Percentiles rank a stretch among this genome's conserved stretches.
Conservation (phyloP, 148 eudicot species). For the Chenopodium quinoa region DNA sequence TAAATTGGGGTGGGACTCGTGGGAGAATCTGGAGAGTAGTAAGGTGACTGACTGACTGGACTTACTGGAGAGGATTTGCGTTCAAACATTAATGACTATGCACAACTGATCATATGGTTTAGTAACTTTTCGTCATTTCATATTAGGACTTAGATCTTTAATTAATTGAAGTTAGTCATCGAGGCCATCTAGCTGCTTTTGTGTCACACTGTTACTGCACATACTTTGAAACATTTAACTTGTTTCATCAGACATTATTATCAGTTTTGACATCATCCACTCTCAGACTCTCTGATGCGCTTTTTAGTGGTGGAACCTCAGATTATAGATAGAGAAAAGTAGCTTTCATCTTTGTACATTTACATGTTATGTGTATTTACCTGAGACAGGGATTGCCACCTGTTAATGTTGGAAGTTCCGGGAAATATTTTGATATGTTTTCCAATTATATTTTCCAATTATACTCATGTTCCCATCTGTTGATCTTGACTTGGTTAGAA, state of each 20-base stretch:
- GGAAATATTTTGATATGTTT: no score
- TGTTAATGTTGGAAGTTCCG: no score
- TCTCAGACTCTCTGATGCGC: not conserved
- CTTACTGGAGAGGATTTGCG: not conserved
- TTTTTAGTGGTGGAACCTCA: not conserved
- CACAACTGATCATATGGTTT: not conserved
- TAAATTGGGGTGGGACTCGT: not conserved
- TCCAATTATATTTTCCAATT: no score
- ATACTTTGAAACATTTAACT: not conserved
- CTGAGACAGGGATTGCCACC: no score
- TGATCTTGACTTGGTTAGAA: not conserved
- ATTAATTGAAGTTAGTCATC: not conserved
- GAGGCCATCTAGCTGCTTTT: not conserved
- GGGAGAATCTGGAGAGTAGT: not conserved
- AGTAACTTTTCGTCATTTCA: not conserved
- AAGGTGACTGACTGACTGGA: slow-evolving; percentile 4
- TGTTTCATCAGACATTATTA: not conserved
- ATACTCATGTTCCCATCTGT: not conserved
- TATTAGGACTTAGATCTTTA: not conserved
- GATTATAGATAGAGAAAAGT: not conserved
- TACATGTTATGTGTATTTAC: not conserved
- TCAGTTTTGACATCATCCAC: not conserved
- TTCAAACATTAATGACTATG: not conserved
- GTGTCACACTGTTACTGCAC: not conserved
- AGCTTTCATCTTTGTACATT: not conserved